Base-by-base conservation (phyloP, 345 rosid species). In the Sisymbrium altissimum region DNA sequence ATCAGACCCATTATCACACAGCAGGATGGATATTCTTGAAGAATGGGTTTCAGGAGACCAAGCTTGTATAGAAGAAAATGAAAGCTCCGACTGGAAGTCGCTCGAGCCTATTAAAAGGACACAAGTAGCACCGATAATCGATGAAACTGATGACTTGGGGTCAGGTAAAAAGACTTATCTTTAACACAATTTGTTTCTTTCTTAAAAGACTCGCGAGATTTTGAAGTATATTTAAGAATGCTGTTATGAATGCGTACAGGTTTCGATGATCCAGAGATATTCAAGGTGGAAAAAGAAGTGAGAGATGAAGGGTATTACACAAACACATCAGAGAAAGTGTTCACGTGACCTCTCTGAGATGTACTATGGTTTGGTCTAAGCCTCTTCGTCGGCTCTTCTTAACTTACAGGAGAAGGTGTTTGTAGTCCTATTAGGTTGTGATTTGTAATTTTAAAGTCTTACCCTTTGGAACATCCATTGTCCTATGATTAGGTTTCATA, bases 221-320 rank as follows among this genome's bases (percentile, higher is more conserved):
- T 25, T 52, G 57, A 9, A 19, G n/a, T n/a, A n/a, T n/a, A 63
- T 33, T 65, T 12, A 25, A 25, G 33, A 40, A 5, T 3, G 25
- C 39, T 8, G 30, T 17, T 23, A 58, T 58, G 52, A 21, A 52
- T 65, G 3, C 80, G 79, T 56, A 41, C 89, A 91, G 96, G 93
- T 17, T 94, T 94, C 67, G 79, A 82, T 77, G 98, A 91, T 69
- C 23, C 33, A 41, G 96, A 94, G 83, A 86, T 94, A 77, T 87
- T 89, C 74, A 74, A 65, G 49, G 69, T 77, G 61, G 72, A 60
- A 64, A 87, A 83, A 68, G 85, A 75, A 38, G 61, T 52, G 38
- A 78, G 74, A 21, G 87, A 79, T 18, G 85, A 85, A 45, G 70
- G 29, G 27, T 68, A 41, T 21, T 75, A 50, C 35, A 32, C 69